phyloP scores from a whole-genome alignment of 495 filamentous ascomycete genomes.

The Aspergillus saccharolyticus region DNA sequence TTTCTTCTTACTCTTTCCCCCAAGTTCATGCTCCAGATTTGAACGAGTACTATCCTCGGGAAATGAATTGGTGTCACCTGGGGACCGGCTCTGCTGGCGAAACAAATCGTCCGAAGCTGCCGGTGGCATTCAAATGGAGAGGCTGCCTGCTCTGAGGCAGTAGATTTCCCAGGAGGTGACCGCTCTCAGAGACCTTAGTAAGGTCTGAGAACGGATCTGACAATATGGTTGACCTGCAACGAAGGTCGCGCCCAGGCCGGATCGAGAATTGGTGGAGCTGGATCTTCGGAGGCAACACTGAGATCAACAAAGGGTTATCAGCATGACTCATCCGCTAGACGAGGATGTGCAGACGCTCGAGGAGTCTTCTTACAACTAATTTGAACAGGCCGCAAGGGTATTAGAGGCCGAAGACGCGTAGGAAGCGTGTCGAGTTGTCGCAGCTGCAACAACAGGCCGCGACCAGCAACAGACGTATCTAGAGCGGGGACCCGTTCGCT shows the following conservation, averaged over 20 bases:
- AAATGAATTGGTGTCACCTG: constrained; percentile 33
- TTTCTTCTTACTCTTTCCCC: constrained; percentile 45
- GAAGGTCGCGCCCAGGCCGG: not conserved
- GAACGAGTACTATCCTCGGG: constrained; percentile 22
- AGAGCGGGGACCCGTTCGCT: constrained; percentile 8
- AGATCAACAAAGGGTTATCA: constrained; percentile 14
- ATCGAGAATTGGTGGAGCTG: not conserved
- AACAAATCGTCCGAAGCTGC: constrained; percentile 43
- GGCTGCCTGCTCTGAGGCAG: constrained; percentile 30
- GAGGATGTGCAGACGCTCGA: not conserved
- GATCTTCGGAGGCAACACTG: not conserved
- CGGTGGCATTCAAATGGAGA: constrained; percentile 43
- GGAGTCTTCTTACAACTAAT: constrained; percentile 1
- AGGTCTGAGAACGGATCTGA: constrained; percentile 37
- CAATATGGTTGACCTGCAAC: constrained; percentile 8
- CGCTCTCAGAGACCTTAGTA: constrained; percentile 33
- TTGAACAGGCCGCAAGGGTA: not conserved
- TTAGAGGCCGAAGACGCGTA: not conserved
- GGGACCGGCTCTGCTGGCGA: constrained; percentile 39
- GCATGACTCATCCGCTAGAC: constrained; percentile 14
- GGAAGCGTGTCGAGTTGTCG: not conserved
- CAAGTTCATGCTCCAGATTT: constrained; percentile 36
- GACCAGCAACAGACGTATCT: constrained; percentile 18
- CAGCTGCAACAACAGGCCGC: constrained; percentile 1
- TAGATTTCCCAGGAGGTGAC: constrained; percentile 12